Evolutionary conservation across 257 asterid species (phyloP).

Genomic region (Solanum dulcamara): DNA sequence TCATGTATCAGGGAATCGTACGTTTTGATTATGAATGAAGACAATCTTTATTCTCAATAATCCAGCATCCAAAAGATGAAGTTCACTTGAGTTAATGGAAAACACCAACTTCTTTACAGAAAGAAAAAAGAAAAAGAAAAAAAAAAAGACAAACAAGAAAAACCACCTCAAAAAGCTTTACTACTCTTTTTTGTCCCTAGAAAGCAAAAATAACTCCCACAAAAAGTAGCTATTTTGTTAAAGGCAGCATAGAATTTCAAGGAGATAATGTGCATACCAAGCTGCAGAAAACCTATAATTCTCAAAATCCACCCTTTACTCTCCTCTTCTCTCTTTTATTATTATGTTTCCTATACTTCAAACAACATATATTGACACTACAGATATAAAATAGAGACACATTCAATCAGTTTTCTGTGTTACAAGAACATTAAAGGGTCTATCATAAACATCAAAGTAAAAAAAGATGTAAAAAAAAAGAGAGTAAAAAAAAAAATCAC

Average conservation of each 20-base stretch:
- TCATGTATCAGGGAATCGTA: neutral
- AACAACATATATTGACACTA: neutral
- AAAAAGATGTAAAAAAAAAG: neutral
- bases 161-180: neutral
- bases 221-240: neutral
- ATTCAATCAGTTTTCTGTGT: neutral
- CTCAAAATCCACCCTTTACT: neutral
- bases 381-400: neutral
- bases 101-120: neutral
- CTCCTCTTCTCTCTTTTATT: neutral
- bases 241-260: neutral
- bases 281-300: neutral
- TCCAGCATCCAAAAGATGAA: neutral
- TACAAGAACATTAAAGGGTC: neutral
- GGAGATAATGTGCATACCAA: neutral
- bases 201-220: neutral
- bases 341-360: neutral
- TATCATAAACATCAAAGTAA: neutral
- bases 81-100: neutral
- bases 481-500: constrained; percentile 14
- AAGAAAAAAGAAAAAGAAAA: neutral
- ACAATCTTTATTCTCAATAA: neutral
- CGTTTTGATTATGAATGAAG: neutral
- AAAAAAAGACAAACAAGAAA: neutral
- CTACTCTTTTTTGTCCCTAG: neutral